Evolutionary conservation across 177 flowering plant species (phyloP).

Genomic region (Vitis hybrid): DNA sequence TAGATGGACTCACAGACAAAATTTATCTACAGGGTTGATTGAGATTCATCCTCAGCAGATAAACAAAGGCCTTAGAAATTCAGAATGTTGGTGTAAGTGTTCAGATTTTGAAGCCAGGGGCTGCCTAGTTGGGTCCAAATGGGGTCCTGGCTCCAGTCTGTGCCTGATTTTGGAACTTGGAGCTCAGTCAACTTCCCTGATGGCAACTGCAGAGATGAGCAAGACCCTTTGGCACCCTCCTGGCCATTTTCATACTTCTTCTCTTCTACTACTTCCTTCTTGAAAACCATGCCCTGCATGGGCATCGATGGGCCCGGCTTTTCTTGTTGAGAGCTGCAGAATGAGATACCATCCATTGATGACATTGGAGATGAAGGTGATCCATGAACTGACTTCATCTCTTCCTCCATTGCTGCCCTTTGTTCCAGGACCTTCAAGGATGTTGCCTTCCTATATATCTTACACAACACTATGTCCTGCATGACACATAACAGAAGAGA

Average conservation of each 20-base stretch:
- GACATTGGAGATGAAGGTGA: slow-evolving; percentile 25
- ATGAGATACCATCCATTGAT: slow-evolving; percentile 25
- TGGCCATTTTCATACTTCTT: background rate
- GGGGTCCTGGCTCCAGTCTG: slow-evolving; percentile 64
- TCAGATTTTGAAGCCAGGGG: slow-evolving; percentile 56
- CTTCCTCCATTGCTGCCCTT: slow-evolving; percentile 76
- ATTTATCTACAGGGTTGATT: background rate
- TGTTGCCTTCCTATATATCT: slow-evolving; percentile 83
- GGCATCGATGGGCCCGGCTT: background rate
- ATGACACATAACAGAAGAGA: background rate
- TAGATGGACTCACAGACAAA: too few relatives aligned
- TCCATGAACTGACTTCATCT: slow-evolving; percentile 7
- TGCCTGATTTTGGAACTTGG: slow-evolving; percentile 43
- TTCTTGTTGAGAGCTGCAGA: slow-evolving; percentile 13
- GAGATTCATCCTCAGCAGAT: background rate
- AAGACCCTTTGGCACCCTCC: slow-evolving; percentile 2
- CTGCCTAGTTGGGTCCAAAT: slow-evolving; percentile 45
- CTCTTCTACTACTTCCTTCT: slow-evolving; percentile 23
- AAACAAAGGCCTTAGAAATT: slow-evolving; percentile 20
- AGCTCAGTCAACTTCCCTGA: slow-evolving; percentile 35
- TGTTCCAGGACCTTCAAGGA: slow-evolving; percentile 84
- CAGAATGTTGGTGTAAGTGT: slow-evolving; percentile 33
- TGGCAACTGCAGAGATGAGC: slow-evolving; percentile 24
- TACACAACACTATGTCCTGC: slow-evolving; percentile 71
- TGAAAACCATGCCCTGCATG: slow-evolving; percentile 3